Percentiles rank a stretch among this genome's conserved stretches.
phyloP scores from a whole-genome alignment of 2,329 filamentous ascomycete genomes.

The Exophiala calicioides region DNA sequence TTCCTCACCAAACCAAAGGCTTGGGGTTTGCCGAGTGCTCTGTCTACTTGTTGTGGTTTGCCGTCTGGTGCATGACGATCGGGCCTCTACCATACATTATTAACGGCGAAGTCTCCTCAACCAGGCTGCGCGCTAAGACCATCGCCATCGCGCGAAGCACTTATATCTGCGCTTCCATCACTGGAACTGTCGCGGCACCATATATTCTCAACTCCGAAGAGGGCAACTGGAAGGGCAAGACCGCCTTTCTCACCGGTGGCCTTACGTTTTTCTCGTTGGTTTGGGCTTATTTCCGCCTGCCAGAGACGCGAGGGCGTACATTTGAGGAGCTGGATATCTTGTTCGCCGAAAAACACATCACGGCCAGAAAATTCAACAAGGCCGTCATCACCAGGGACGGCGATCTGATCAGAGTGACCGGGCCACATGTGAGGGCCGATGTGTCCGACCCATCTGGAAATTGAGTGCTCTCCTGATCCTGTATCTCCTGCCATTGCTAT shows the following conservation, averaged over 20 bases:
- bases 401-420: too few relatives aligned
- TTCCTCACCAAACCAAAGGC: slow-evolving; percentile 30
- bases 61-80: slow-evolving; percentile 57
- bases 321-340: slow-evolving; percentile 46
- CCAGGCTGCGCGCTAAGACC: slow-evolving; percentile 55
- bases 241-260: slow-evolving; percentile 44
- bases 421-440: too few relatives aligned
- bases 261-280: slow-evolving; percentile 35
- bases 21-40: slow-evolving; percentile 43
- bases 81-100: slow-evolving; percentile 56
- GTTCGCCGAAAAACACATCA: slow-evolving; percentile 42
- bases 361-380: slow-evolving; percentile 40
- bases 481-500: too few relatives aligned
- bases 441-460: too few relatives aligned
- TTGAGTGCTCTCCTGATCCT: too few relatives aligned
- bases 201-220: slow-evolving; percentile 33
- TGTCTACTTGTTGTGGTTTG: slow-evolving; percentile 55
- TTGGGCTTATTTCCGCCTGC: slow-evolving; percentile 47
- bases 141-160: slow-evolving; percentile 54
- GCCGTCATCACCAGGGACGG: too few relatives aligned
- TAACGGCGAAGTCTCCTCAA: slow-evolving; percentile 55
- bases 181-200: slow-evolving; percentile 33
- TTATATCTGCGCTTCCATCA: slow-evolving; percentile 45
- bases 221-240: slow-evolving; percentile 41
- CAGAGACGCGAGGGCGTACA: slow-evolving; percentile 45